Evolutionary conservation across 2,329 filamentous ascomycete genomes (phyloP), one percentile per base, ranked within the genome.

Genomic region (Lachnellula cervina): DNA sequence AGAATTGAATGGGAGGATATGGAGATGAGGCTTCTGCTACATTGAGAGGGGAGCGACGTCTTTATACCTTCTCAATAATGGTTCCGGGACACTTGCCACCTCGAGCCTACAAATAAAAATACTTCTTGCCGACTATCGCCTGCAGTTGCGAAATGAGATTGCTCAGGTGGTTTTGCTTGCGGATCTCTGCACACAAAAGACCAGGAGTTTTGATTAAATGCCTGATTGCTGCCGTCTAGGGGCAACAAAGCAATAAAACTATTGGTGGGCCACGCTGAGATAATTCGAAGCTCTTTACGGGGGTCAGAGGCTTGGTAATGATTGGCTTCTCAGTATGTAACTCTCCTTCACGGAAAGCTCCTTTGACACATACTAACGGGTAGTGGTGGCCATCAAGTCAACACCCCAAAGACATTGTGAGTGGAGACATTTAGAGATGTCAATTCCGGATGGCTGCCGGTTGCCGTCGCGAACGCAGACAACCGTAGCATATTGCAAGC

Each of bases 1-100:
- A 44, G n/a, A 19, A 44, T 44, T 11, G 19, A 13, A 44, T 19
- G 42, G 17, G 51, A 37, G 34, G n/a, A 49, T 13, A 28, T 16
- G 34, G 16, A 16, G 11, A 44, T 25, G n/a, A 21, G 42, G 19
- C 17, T 23, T 19, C 11, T 19, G 42, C 42, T 19, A 21, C n/a
- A 17, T 13, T 19, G 14, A 28, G 49, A 43, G 13, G 45, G 42
- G 23, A 8, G 19, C 17, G 44, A 16, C 5, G 28, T 44, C 49
- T 62, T 58, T 62, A 62, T 62, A 58, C 53, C 37, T 59, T 53
- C 52, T 37, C 19, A 25, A 17, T 9, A 23, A 46, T 37, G 34
- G 51, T 34, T 38, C 21, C 34, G 32, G 44, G 25, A 44, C 2
- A 21, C 44, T 34, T 28, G 38, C 21, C 44, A 43, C 23, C 17